Evolutionary conservation across 768 basidiomycete genomes (phyloP).

Genomic region (Boletus eberwhitei): DNA sequence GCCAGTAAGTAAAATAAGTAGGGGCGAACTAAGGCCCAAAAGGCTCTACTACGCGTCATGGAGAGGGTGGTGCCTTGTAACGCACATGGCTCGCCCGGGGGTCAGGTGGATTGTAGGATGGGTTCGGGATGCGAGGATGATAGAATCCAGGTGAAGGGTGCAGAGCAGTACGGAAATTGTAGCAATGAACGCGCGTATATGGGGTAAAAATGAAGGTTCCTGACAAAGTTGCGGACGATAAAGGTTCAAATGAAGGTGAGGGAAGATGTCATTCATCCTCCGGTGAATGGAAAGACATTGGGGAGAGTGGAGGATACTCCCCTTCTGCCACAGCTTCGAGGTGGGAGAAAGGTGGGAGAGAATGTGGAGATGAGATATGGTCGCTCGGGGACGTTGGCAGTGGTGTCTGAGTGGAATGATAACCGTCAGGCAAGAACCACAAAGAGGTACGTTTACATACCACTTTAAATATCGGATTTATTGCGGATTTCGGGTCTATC

Average conservation of each 20-base stretch:
- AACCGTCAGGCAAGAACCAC: slow-evolving; percentile 6
- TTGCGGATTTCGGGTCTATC: slow-evolving; percentile 60
- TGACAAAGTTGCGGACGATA: slow-evolving; percentile 18
- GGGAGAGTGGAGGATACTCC: slow-evolving; percentile 68
- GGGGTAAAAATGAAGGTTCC: slow-evolving; percentile 27
- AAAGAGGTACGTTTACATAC: slow-evolving; percentile 45
- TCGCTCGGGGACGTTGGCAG: slow-evolving; percentile 44
- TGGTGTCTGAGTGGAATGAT: slow-evolving; percentile 43
- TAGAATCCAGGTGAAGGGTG: slow-evolving; percentile 28
- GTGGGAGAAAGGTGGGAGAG: slow-evolving; percentile 75
- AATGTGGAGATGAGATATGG: slow-evolving; percentile 39
- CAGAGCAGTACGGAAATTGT: slow-evolving; percentile 24
- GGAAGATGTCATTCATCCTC: slow-evolving; percentile 37
- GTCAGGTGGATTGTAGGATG: slow-evolving; percentile 10
- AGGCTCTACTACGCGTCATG: slow-evolving; percentile 18
- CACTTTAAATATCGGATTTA: slow-evolving; percentile 90
- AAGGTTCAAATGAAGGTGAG: slow-evolving; percentile 22
- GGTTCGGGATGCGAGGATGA: slow-evolving; percentile 18
- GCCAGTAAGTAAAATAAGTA: slow-evolving; percentile 31
- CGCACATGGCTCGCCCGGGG: slow-evolving; percentile 15
- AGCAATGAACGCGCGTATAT: slow-evolving; percentile 29
- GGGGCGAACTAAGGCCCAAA: slow-evolving; percentile 14
- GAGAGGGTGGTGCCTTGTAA: not conserved
- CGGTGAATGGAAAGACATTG: slow-evolving; percentile 65
- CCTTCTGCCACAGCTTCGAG: slow-evolving; percentile 82